These are phyloP conservation scores for Coprinellus micaceus DNA, from an alignment of 768 basidiomycete genomes.

Conservation along the genomic window DNA sequence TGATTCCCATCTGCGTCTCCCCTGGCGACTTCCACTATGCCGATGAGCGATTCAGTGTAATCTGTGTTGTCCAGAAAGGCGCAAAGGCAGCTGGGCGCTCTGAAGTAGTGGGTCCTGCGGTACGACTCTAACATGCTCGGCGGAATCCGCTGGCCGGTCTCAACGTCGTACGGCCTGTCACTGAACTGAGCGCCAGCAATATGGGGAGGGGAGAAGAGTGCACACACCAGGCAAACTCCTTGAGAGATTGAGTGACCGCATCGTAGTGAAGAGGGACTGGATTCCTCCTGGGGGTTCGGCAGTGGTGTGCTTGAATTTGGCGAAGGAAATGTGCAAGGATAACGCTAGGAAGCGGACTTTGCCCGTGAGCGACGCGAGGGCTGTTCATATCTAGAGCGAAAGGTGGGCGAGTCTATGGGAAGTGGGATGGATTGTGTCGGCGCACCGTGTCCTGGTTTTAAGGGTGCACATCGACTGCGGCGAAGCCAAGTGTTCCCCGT, in stretches of 20 bases:
- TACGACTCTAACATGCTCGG: neutral
- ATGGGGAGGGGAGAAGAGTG: neutral
- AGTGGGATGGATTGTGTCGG: no score
- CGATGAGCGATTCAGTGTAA: neutral
- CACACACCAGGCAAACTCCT: neutral
- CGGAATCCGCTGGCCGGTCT: neutral
- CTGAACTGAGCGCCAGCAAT: neutral
- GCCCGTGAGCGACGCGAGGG: no score
- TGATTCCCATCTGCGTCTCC: neutral
- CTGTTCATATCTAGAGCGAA: no score
- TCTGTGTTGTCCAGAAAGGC: neutral
- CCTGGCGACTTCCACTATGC: neutral
- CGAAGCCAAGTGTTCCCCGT: no score
- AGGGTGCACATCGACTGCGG: no score
- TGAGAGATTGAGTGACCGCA: neutral
- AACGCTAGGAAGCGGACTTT: neutral
- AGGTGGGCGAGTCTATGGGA: no score
- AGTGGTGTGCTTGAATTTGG: neutral
- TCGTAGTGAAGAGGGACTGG: neutral
- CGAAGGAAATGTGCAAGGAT: neutral
- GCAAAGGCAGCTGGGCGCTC: neutral
- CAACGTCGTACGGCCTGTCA: neutral
- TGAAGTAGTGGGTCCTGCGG: neutral
- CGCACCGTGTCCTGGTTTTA: no score
- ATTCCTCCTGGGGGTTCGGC: no score